A percentile compares a stretch with the other conserved stretches of the same genome.
Conservation (phyloP, 2,329 filamentous ascomycete genomes). For the Berkeleyomyces rouxiae region DNA sequence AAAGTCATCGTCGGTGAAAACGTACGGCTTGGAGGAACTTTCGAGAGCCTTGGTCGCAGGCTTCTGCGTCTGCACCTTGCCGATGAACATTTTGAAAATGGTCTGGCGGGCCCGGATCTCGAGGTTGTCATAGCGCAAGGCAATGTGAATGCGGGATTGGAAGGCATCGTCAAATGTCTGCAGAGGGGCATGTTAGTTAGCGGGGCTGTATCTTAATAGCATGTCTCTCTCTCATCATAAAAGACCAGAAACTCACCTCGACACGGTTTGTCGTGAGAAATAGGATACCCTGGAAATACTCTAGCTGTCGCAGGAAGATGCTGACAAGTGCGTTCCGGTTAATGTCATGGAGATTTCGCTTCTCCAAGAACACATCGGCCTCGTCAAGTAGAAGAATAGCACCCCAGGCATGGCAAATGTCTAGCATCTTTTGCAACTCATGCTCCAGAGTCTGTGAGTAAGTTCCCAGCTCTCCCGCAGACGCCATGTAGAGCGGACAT, state of each 20-base stretch:
- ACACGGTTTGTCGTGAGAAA: constrained; percentile 27
- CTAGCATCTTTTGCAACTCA: constrained; percentile 49
- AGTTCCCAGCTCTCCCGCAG: constrained; percentile 66
- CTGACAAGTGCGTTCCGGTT: constrained; percentile 32
- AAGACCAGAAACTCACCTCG: neutral
- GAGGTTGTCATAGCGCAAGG: constrained; percentile 63
- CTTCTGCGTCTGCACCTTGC: constrained; percentile 50
- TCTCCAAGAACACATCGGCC: constrained; percentile 35
- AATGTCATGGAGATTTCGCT: constrained; percentile 29
- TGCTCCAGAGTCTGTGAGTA: constrained; percentile 56
- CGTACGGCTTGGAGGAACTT: neutral
- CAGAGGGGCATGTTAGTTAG: neutral
- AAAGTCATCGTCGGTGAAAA: constrained; percentile 22
- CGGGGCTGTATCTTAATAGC: neutral
- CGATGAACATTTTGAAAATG: constrained; percentile 74
- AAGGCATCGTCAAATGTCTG: constrained; percentile 81
- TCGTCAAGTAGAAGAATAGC: constrained; percentile 36
- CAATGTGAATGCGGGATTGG: constrained; percentile 74
- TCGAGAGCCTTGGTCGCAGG: constrained; percentile 27
- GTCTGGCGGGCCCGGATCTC: constrained; percentile 54
- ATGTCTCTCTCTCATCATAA: neutral
- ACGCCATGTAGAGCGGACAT: constrained; percentile 69
- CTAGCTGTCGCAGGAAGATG: constrained; percentile 30
- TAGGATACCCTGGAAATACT: constrained; percentile 29
- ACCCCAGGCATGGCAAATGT: constrained; percentile 32